phyloP scores from a whole-genome alignment of 176 grass and related monocot species.

The Oryza australiensis region DNA sequence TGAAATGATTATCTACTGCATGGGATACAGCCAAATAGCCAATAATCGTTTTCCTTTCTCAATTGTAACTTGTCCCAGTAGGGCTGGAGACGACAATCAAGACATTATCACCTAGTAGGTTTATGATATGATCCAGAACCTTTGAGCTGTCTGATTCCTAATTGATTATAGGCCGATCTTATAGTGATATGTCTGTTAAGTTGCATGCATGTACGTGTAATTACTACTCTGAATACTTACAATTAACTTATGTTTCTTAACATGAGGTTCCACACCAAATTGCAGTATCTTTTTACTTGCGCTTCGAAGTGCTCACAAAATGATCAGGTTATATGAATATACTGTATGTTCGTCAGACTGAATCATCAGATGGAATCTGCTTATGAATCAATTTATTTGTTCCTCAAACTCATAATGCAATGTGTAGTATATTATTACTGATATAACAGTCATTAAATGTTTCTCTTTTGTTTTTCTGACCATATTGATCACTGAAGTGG shows the following conservation, averaged over 20 bases:
- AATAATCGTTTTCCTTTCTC: background rate
- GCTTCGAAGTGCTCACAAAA: slow-evolving; percentile 34
- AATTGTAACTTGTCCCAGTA: background rate
- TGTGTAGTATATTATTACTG: background rate
- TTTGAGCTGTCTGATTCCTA: background rate
- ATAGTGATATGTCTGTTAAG: slow-evolving; percentile 14
- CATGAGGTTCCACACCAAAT: background rate
- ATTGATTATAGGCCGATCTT: background rate
- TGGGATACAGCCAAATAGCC: background rate
- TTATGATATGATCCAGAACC: background rate
- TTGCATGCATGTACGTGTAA: slow-evolving; percentile 37
- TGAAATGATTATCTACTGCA: slow-evolving; percentile 13
- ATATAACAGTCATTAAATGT: background rate
- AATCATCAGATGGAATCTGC: slow-evolving; percentile 39
- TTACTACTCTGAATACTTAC: background rate
- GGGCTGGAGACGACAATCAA: background rate
- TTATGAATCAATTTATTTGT: background rate
- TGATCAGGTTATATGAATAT: slow-evolving; percentile 25
- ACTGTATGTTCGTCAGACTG: background rate
- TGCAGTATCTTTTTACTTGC: slow-evolving; percentile 21
- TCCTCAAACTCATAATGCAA: background rate
- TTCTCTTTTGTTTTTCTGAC: background rate
- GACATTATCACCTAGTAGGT: background rate
- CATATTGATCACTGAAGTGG: background rate
- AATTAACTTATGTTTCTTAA: background rate